phyloP scores from a whole-genome alignment of 257 asterid species.

The Apocynum venetum region DNA sequence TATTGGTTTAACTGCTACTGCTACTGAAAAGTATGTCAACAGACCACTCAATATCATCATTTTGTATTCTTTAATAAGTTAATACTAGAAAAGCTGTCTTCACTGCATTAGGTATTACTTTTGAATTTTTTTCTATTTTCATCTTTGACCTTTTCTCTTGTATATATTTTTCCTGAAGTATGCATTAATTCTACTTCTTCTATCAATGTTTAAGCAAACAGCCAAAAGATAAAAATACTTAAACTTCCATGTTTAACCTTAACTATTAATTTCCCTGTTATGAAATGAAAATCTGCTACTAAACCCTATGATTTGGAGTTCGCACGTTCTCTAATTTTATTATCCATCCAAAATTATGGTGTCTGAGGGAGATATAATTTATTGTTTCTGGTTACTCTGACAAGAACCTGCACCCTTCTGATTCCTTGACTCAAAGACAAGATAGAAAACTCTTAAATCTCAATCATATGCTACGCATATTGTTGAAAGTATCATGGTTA shows the following conservation, averaged over 20 bases:
- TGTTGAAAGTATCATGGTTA: neutral
- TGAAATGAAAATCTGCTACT: neutral
- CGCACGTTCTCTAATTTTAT: neutral
- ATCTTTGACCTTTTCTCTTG: neutral
- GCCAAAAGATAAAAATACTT: neutral
- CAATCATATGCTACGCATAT: neutral
- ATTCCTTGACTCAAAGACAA: neutral
- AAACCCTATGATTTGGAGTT: neutral
- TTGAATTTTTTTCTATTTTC: neutral
- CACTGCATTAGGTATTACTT: neutral
- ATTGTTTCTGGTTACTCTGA: neutral
- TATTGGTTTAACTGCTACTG: constrained; percentile 92
- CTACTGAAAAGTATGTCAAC: constrained; percentile 75
- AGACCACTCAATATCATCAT: constrained; percentile 5
- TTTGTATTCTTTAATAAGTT: neutral
- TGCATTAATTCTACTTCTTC: neutral
- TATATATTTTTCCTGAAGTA: neutral
- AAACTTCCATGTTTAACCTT: neutral
- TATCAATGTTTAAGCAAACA: neutral
- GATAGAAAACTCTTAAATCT: neutral
- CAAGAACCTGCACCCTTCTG: neutral
- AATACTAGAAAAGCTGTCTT: neutral
- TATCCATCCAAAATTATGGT: neutral
- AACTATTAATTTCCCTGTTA: neutral
- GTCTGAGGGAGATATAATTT: neutral